Evolutionary conservation across 106 monocot species (phyloP).

Genomic region (Dendrobium huoshanense): DNA sequence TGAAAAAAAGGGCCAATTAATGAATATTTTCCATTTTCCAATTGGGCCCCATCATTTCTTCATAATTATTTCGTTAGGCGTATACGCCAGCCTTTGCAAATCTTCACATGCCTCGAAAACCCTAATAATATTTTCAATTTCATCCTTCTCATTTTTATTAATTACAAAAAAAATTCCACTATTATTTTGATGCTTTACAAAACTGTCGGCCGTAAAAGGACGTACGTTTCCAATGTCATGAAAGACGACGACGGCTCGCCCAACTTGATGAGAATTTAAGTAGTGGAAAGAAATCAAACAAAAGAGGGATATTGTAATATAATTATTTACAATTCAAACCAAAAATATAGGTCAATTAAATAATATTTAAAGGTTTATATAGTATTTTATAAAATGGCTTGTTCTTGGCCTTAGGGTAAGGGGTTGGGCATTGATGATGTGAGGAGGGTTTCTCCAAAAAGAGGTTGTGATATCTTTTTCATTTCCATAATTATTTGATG

Average conservation of each 20-base stretch:
- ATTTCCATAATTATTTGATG: neutral
- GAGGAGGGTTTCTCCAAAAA: neutral
- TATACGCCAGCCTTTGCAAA: too few relatives aligned
- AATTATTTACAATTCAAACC: neutral
- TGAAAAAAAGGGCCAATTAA: too few relatives aligned
- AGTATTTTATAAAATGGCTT: neutral
- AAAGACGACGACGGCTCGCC: neutral
- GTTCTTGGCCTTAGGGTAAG: neutral
- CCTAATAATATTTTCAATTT: too few relatives aligned
- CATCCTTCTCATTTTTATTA: too few relatives aligned
- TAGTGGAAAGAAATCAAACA: neutral
- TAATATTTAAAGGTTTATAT: neutral
- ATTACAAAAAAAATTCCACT: too few relatives aligned
- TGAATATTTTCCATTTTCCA: too few relatives aligned
- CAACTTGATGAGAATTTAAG: neutral
- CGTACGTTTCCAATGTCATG: neutral
- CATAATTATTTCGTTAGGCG: too few relatives aligned
- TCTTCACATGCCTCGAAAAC: too few relatives aligned
- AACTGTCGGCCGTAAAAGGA: neutral
- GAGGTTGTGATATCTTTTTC: conserved; percentile 9
- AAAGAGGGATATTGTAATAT: neutral
- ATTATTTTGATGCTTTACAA: neutral
- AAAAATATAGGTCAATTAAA: neutral
- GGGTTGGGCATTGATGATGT: neutral
- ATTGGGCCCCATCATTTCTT: too few relatives aligned